Conservation (phyloP, 2,329 filamentous ascomycete genomes). For the Fusarium mangiferae region DNA sequence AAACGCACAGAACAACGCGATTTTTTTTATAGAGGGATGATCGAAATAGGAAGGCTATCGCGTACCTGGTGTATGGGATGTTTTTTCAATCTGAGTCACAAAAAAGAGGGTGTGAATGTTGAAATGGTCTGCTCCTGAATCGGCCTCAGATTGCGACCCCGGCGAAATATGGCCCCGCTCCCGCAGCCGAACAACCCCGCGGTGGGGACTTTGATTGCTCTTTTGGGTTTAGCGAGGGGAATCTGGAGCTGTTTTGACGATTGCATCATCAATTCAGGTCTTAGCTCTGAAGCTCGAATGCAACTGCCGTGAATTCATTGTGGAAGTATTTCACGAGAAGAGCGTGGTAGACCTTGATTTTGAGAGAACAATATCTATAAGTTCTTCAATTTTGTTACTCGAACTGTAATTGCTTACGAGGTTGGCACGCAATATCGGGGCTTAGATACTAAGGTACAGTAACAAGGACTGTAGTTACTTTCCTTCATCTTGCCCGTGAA, state of each 20-base stretch:
- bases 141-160: slow-evolving; percentile 16
- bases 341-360: rapidly evolving
- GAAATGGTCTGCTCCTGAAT: slow-evolving; percentile 22
- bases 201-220: neutral
- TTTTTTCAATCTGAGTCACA: slow-evolving; percentile 35
- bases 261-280: slow-evolving; percentile 24
- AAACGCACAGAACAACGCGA: neutral
- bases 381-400: neutral
- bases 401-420: no score
- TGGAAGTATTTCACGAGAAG: neutral
- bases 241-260: slow-evolving; percentile 1
- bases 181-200: slow-evolving; percentile 25
- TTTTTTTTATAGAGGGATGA: neutral
- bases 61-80: slow-evolving; percentile 13
- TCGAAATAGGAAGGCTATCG: neutral
- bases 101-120: slow-evolving; percentile 20
- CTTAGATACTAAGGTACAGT: neutral
- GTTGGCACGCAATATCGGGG: neutral
- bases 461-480: neutral
- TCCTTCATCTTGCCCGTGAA: neutral
- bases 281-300: neutral
- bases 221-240: slow-evolving; percentile 23
- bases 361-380: rapidly evolving
- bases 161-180: slow-evolving; percentile 40
- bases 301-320: neutral